A percentile compares a stretch with the other conserved stretches of the same genome.
Evolutionary conservation across 176 grass and related monocot genomes (phyloP).

Genomic region (Avena insularis): DNA sequence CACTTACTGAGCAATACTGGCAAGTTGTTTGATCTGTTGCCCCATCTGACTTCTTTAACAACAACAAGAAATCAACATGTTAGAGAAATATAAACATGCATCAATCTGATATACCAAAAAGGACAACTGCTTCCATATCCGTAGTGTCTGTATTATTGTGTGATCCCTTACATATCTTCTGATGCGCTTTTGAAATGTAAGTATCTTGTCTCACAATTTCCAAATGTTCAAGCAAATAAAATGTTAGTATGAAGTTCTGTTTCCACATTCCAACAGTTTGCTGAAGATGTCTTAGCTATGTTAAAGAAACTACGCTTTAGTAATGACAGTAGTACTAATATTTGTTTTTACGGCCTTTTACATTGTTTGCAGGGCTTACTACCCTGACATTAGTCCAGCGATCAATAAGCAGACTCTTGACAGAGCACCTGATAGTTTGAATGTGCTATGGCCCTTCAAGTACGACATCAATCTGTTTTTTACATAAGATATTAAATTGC

Average conservation of each 20-base stretch:
- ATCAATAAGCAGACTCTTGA: slow-evolving; percentile 22
- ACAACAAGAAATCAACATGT: slow-evolving; percentile 38
- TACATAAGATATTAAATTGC: slow-evolving; percentile 17
- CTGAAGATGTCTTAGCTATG: background rate
- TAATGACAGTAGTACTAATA: background rate
- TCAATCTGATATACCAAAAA: slow-evolving; percentile 16
- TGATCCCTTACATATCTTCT: slow-evolving; percentile 44
- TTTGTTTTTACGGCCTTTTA: slow-evolving; percentile 19
- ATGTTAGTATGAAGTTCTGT: slow-evolving; percentile 13
- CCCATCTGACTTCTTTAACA: slow-evolving; percentile 47
- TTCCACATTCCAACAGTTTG: slow-evolving; percentile 30
- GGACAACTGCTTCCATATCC: slow-evolving; percentile 18
- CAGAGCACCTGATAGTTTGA: slow-evolving; percentile 12
- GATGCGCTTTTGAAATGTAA: slow-evolving; percentile 42
- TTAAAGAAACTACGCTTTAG: background rate
- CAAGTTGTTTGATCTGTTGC: slow-evolving; percentile 57
- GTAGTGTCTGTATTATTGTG: slow-evolving; percentile 53
- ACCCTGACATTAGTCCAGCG: background rate
- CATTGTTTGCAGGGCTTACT: slow-evolving; percentile 10
- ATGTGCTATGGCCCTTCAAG: slow-evolving; percentile 5
- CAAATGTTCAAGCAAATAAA: slow-evolving; percentile 41
- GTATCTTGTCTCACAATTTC: slow-evolving; percentile 33
- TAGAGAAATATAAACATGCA: slow-evolving; percentile 52
- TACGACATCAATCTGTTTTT: slow-evolving; percentile 6
- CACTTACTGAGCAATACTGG: slow-evolving; percentile 91